Evolutionary conservation across 805 yeast genomes (phyloP).

Genomic region (Metschnikowia dekortorum): DNA sequence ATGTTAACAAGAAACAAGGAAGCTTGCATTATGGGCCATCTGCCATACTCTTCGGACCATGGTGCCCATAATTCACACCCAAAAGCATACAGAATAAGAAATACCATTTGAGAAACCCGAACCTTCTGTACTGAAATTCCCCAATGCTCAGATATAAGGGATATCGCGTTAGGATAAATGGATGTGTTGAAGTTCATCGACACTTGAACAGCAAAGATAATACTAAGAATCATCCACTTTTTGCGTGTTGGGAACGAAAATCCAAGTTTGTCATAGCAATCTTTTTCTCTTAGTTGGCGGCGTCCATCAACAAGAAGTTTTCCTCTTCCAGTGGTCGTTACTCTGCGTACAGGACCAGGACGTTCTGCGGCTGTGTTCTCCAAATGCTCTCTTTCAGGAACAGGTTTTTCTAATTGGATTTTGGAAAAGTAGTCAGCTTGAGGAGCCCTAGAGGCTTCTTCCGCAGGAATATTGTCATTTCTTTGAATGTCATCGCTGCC

Average conservation of each 20-base stretch:
- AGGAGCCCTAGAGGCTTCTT: neutral
- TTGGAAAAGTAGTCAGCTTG: slow-evolving; percentile 1
- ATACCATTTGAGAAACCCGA: slow-evolving; percentile 26
- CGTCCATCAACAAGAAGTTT: slow-evolving; percentile 22
- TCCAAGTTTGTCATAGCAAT: slow-evolving; percentile 34
- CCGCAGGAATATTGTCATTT: neutral
- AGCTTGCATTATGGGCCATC: slow-evolving; percentile 32
- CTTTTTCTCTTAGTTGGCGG: slow-evolving; percentile 27
- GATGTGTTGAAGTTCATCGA: slow-evolving; percentile 41
- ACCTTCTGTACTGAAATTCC: slow-evolving; percentile 21
- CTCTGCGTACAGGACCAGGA: slow-evolving; percentile 6
- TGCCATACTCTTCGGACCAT: slow-evolving; percentile 32
- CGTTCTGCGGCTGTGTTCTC: neutral
- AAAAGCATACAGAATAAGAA: slow-evolving; percentile 28
- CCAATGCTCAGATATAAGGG: slow-evolving; percentile 21
- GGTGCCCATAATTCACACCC: slow-evolving; percentile 36
- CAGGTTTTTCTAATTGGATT: slow-evolving; percentile 2
- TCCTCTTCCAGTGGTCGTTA: slow-evolving; percentile 15
- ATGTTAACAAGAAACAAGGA: slow-evolving; percentile 27
- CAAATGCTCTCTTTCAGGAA: slow-evolving; percentile 1
- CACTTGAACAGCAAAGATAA: slow-evolving; percentile 34
- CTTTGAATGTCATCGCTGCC: neutral
- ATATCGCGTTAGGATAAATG: slow-evolving; percentile 26
- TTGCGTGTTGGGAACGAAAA: slow-evolving; percentile 25
- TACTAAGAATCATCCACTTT: slow-evolving; percentile 35